Conservation (phyloP, 164 flowering plant species). For the Magnolia kwangsiensis region DNA sequence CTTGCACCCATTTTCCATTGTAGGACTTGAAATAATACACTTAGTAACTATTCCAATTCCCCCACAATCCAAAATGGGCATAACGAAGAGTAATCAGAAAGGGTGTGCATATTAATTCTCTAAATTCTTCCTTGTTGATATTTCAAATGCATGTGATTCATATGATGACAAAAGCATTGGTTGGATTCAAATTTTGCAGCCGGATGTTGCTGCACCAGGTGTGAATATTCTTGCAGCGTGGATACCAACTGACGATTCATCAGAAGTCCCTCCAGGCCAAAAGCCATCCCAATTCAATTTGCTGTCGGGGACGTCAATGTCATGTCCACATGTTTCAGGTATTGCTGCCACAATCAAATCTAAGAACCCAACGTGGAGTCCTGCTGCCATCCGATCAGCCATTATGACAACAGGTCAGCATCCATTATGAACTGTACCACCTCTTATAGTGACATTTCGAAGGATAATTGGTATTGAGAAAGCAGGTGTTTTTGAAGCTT, state of each 20-base stretch:
- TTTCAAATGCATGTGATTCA: not conserved
- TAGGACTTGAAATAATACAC: no score
- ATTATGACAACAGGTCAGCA: constrained; percentile 76
- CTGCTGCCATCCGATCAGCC: constrained; percentile 75
- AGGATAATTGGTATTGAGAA: not conserved
- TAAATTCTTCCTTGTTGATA: not conserved
- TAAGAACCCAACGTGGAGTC: constrained; percentile 52
- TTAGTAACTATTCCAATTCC: no score
- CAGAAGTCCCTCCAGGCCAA: constrained; percentile 33
- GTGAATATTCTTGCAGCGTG: constrained; percentile 79
- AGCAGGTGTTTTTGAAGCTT: not conserved
- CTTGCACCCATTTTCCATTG: no score
- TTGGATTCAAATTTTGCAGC: constrained; percentile 42
- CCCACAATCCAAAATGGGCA: no score
- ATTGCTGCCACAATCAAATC: constrained; percentile 61
- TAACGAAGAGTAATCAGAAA: no score
- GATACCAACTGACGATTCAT: constrained; percentile 45
- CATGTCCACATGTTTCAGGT: constrained; percentile 86
- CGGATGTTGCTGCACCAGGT: constrained; percentile 88
- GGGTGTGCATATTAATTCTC: not conserved
- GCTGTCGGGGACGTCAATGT: constrained; percentile 84
- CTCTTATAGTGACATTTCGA: not conserved
- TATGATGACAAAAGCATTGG: not conserved
- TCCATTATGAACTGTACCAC: not conserved
- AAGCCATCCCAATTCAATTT: constrained; percentile 49